Evolutionary conservation across 2,329 filamentous ascomycete genomes (phyloP).

Genomic region (Blumeria graminis): DNA sequence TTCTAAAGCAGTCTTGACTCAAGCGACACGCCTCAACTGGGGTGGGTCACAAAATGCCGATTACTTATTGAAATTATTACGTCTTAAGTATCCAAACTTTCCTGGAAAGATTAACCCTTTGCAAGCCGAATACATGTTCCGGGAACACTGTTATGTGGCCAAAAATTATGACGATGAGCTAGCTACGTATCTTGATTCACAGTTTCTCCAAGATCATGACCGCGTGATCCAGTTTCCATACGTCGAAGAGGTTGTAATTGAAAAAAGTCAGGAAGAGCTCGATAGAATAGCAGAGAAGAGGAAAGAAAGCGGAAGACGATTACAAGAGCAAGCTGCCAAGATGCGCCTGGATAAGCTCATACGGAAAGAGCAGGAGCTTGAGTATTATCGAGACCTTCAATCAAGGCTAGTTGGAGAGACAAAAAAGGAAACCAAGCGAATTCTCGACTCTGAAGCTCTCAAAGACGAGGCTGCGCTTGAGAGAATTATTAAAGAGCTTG

Average conservation of each 20-base stretch:
- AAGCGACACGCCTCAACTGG: conserved; percentile 84
- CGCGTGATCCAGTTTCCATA: conserved; percentile 80
- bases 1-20: conserved; percentile 57
- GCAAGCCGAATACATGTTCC: conserved; percentile 70
- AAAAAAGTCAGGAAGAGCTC: conserved; percentile 88
- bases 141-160: conserved; percentile 75
- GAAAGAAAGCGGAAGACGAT: conserved; percentile 70
- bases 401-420: conserved; percentile 44
- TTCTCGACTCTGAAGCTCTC: conserved; percentile 75
- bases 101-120: conserved; percentile 64
- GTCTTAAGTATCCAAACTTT: conserved; percentile 77
- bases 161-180: conserved; percentile 63
- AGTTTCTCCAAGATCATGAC: conserved; percentile 70
- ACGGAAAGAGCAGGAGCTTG: conserved; percentile 83
- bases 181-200: conserved; percentile 63
- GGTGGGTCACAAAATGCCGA: conserved; percentile 76
- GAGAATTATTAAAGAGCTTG: conserved; percentile 64
- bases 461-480: conserved; percentile 78
- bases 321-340: conserved; percentile 92
- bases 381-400: conserved; percentile 78
- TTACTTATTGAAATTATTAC: conserved; percentile 72
- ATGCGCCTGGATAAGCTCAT: conserved; percentile 91
- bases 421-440: conserved; percentile 73
- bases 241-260: conserved; percentile 68
- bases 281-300: conserved; percentile 77